Evolutionary conservation across 495 filamentous ascomycete genomes (phyloP), one percentile per base, ranked within the genome.

Genomic region (Neurospora tetraspora): DNA sequence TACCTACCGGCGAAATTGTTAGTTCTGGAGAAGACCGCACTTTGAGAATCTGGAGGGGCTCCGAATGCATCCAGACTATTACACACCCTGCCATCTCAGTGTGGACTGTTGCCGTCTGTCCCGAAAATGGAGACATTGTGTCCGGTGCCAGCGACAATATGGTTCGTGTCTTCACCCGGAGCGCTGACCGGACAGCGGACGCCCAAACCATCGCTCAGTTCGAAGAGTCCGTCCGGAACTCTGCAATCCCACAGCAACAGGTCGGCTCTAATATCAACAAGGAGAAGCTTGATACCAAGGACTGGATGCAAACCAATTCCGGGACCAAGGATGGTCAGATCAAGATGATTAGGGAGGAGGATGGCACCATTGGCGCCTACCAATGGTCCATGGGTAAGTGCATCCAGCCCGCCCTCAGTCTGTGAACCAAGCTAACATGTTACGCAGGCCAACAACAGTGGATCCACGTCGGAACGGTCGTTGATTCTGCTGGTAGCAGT

Each of bases 11-110:
- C 7, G 94, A 97, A 76, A 83, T 99, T 20, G 92, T 95, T 59
- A 98, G 94, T 80, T 90, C 93, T 3, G 93, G 93, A 11, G 96
- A 99, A 80, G 96, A 99, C 81, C 89, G 96, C 68, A 97, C 96
- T 10, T 88, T 95, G 20, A 86, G 93, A 69, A 85, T 99, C 77
- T 99, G 96, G 96, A 89, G 88, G 73, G 90, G 89, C 43, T 88
- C 81, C 20, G 85, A 94, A 69, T 98, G 94, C 78, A 82, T 97
- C 70, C 96, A 99, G 82, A 97, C 94, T 12, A 98, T 99, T 73
- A 97, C 94, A 5, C 96, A 97, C 79, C 96, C 96, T 42, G 96
- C 96, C 14, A 97, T 98, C 43, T 97, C 94, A 0, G 94, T 99
- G 1, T 99, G 96, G 96, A 84, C 88, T 47, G 93, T 99, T 53